Evolutionary conservation across 192 early-diverging fungal genomes (phyloP), one percentile per base, ranked within the genome.

Genomic region (Rhizoclosmatium globosum): DNA sequence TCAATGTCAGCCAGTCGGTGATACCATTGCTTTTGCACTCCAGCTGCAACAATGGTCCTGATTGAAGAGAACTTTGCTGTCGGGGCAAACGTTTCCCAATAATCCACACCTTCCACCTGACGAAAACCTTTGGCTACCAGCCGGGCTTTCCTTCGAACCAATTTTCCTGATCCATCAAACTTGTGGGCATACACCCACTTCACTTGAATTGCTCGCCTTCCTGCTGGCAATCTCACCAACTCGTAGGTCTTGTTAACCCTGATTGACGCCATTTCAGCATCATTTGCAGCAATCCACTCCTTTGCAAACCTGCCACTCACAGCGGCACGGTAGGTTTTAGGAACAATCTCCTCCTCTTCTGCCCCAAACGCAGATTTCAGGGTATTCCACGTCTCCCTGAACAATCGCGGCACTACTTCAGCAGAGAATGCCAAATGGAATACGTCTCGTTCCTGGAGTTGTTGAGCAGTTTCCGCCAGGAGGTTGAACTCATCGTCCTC

Each of bases 71-170:
- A n/a, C n/a, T n/a, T n/a, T n/a, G n/a, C n/a, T n/a, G n/a, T n/a
- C n/a, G n/a, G n/a, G n/a, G n/a, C n/a, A n/a, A n/a, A n/a, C n/a
- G n/a, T n/a, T n/a, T n/a, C n/a, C n/a, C n/a, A n/a, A n/a, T n/a
- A n/a, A 53, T 85, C 82, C 4, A 85, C 43, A 3, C 82, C 84
- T 2, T 71, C 39, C 3, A 45, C 23, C 59, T 85, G 84, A 2
- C 23, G 66, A 43, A 78, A 83, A 23, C 82, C 84, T 31, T 66
- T 3, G 2, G 66, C 81, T 11, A 80, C 74, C 19, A 81, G 46
- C 4, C 84, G 67, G 2, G 84, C 78, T 75, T 85, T 85, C n/a
- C n/a, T 9, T n/a, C 56, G 9, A 13, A n/a, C n/a, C n/a, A n/a
- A n/a, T n/a, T n/a, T n/a, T n/a, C n/a, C n/a, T n/a, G n/a, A n/a